Evolutionary conservation across 2,329 filamentous ascomycete species (phyloP).

Genomic region (Arthrobotrys megalospora): DNA sequence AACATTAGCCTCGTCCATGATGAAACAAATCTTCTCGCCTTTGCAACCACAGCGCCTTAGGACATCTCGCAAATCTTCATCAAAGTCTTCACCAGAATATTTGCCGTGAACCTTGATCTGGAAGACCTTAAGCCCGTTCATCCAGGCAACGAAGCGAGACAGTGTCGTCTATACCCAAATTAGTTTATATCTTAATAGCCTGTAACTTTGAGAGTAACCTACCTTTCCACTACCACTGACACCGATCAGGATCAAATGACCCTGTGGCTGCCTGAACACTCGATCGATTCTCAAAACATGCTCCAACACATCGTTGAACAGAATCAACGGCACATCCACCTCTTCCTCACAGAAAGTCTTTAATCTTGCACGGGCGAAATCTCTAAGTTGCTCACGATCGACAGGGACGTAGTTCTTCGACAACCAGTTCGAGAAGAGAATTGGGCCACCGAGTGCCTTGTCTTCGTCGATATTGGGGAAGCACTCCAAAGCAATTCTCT

Average conservation of each 20-base stretch:
- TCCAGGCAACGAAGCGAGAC: slow-evolving; percentile 98
- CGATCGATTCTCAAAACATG: slow-evolving; percentile 98
- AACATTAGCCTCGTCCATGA: slow-evolving; percentile 99
- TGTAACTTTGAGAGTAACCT: slow-evolving; percentile 19
- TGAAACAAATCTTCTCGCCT: slow-evolving; percentile 99
- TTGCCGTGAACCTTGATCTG: slow-evolving; percentile 99
- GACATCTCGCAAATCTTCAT: slow-evolving; percentile 95
- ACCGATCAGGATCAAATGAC: slow-evolving; percentile 97
- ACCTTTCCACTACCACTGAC: slow-evolving; percentile 95
- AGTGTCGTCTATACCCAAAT: slow-evolving; percentile 78
- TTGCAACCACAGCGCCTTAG: slow-evolving; percentile 95
- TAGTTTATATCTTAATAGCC: not conserved
- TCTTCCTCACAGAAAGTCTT: slow-evolving; percentile 99
- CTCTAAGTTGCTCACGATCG: slow-evolving; percentile 91
- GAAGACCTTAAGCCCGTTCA: slow-evolving; percentile 99
- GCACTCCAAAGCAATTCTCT: slow-evolving; percentile 86
- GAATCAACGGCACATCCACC: slow-evolving; percentile 95
- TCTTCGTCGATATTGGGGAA: slow-evolving; percentile 97
- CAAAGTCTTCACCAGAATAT: slow-evolving; percentile 98
- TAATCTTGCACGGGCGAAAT: slow-evolving; percentile 96
- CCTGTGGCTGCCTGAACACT: slow-evolving; percentile 97
- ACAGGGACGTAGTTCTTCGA: slow-evolving; percentile 99
- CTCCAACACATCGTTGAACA: slow-evolving; percentile 99
- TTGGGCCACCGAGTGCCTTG: slow-evolving; percentile 89
- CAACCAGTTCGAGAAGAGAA: slow-evolving; percentile 99